Evolutionary conservation across 495 filamentous ascomycete genomes (phyloP).

Genomic region (Hyaloscypha finlandica): DNA sequence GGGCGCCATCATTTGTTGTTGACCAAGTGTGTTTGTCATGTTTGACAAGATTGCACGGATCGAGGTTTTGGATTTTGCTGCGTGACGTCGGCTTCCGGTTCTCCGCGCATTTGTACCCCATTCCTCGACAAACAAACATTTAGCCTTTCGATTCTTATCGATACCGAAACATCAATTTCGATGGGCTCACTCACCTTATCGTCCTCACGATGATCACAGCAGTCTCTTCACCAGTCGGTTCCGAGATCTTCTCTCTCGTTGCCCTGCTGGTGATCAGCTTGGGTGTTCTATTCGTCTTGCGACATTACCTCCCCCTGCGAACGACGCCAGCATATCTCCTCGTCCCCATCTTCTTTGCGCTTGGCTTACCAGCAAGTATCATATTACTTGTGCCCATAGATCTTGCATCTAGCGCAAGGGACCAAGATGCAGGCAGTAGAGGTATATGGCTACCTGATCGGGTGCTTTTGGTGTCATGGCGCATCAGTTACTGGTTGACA

Average conservation of each 20-base stretch:
- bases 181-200: slow-evolving; percentile 12
- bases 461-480: slow-evolving; percentile 80
- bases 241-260: slow-evolving; percentile 71
- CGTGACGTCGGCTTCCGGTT: background rate
- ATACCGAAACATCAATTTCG: background rate
- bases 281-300: slow-evolving; percentile 77
- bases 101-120: background rate
- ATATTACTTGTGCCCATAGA: slow-evolving; percentile 96
- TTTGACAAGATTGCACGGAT: slow-evolving; percentile 6
- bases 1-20: slow-evolving; percentile 7
- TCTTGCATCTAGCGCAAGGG: slow-evolving; percentile 78
- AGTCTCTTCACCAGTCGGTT: slow-evolving; percentile 54
- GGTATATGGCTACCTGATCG: slow-evolving; percentile 65
- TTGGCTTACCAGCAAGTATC: slow-evolving; percentile 90
- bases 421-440: slow-evolving; percentile 62
- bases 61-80: background rate
- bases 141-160: background rate
- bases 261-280: slow-evolving; percentile 72
- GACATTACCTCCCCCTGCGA: slow-evolving; percentile 86
- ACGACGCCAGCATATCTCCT: slow-evolving; percentile 89
- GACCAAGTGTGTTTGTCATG: slow-evolving; percentile 4
- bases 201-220: slow-evolving; percentile 34
- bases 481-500: slow-evolving; percentile 94
- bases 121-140: background rate
- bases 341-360: slow-evolving; percentile 87